Percentiles rank a stretch among this genome's conserved stretches.
Conservation (phyloP, 2,329 filamentous ascomycete species). For the Trichoderma endophyticum region DNA sequence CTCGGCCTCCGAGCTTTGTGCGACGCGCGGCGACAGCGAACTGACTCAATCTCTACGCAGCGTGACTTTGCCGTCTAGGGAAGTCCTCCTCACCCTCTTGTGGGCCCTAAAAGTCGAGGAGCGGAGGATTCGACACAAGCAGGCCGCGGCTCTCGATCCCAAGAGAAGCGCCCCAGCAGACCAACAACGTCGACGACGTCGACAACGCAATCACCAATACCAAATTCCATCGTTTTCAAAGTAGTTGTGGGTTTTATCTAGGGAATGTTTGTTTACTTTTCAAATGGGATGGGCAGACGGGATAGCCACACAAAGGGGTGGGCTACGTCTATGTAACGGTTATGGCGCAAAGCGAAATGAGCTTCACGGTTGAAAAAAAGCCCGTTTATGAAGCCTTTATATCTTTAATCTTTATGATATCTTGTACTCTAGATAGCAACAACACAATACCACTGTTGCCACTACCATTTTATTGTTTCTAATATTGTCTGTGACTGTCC, state of each 20-base stretch:
- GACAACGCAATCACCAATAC: slow-evolving; percentile 21
- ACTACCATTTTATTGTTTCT: neutral
- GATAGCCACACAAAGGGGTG: neutral
- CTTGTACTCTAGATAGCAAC: neutral
- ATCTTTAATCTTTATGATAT: neutral
- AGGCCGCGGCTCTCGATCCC: slow-evolving; percentile 24
- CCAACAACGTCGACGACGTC: neutral
- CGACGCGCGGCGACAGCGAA: slow-evolving; percentile 37
- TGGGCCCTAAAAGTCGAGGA: slow-evolving; percentile 46
- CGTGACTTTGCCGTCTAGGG: slow-evolving; percentile 44
- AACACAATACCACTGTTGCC: neutral
- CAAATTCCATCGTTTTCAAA: slow-evolving; percentile 26
- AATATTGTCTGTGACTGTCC: neutral
- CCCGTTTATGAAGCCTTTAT: neutral
- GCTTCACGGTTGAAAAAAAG: neutral
- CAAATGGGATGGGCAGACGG: neutral
- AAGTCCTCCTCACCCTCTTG: slow-evolving; percentile 46
- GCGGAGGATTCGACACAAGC: slow-evolving; percentile 31
- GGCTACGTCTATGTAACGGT: neutral
- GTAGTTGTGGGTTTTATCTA: slow-evolving; percentile 20
- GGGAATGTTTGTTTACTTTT: slow-evolving; percentile 23
- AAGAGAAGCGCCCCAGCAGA: slow-evolving; percentile 27
- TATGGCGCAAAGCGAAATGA: neutral
- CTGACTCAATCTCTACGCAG: slow-evolving; percentile 38
- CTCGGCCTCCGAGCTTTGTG: slow-evolving; percentile 32